These are phyloP conservation scores for Lactarius tabidus DNA, from an alignment of 768 basidiomycete genomes.

Conservation along the genomic window DNA sequence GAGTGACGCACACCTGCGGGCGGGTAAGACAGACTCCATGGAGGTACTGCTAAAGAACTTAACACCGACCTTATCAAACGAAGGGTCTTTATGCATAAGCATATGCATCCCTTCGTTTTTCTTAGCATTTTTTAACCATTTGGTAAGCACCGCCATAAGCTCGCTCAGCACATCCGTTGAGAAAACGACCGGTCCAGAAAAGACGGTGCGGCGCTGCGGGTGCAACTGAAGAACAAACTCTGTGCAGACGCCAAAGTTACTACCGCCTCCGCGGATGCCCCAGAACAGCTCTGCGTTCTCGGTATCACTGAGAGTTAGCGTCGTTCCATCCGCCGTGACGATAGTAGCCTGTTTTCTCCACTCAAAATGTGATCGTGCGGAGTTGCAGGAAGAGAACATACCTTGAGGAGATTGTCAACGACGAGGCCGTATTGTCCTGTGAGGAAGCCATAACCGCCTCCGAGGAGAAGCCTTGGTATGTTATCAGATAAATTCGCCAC, in stretches of 20 bases:
- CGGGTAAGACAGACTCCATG: neutral
- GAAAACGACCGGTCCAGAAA: slow-evolving; percentile 40
- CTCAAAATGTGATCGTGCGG: slow-evolving; percentile 24
- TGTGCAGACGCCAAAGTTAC: slow-evolving; percentile 53
- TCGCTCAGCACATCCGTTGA: slow-evolving; percentile 27
- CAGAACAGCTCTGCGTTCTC: slow-evolving; percentile 47
- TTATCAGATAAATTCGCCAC: neutral
- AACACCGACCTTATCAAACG: slow-evolving; percentile 37
- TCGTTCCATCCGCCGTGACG: slow-evolving; percentile 43
- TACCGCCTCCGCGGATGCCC: slow-evolving; percentile 49
- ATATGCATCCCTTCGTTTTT: slow-evolving; percentile 40
- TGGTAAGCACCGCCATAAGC: slow-evolving; percentile 29
- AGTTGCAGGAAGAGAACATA: slow-evolving; percentile 23
- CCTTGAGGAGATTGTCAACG: slow-evolving; percentile 44
- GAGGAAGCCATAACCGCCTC: slow-evolving; percentile 55
- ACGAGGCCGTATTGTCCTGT: slow-evolving; percentile 40
- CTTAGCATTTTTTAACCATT: slow-evolving; percentile 40
- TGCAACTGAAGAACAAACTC: slow-evolving; percentile 46
- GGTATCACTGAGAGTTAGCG: slow-evolving; percentile 32
- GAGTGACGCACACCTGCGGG: slow-evolving; percentile 38
- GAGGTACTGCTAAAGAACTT: neutral
- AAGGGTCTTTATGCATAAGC: slow-evolving; percentile 36
- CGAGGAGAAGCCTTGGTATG: slow-evolving; percentile 41
- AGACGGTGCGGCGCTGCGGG: slow-evolving; percentile 48
- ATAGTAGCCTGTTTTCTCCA: slow-evolving; percentile 37